Evolutionary conservation across 2,329 filamentous ascomycete genomes (phyloP).

Genomic region (Sclerotinia sclerotiorum): DNA sequence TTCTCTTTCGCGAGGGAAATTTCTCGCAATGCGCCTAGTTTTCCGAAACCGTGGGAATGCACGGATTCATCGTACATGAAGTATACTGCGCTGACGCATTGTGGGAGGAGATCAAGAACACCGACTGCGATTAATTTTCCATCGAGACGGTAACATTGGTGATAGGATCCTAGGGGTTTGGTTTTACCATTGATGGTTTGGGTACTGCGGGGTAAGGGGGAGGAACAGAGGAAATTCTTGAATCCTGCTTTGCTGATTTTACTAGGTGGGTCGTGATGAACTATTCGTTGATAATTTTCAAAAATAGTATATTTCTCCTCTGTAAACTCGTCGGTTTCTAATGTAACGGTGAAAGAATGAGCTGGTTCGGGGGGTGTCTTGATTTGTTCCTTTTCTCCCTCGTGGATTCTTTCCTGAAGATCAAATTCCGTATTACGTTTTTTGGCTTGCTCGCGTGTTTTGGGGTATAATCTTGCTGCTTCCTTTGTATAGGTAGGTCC

Average conservation of each 20-base stretch:
- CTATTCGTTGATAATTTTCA: conserved; percentile 70
- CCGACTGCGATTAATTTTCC: conserved; percentile 73
- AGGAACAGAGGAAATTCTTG: conserved; percentile 70
- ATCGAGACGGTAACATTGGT: conserved; percentile 80
- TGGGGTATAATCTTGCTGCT: conserved; percentile 62
- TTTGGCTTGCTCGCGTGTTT: conserved; percentile 63
- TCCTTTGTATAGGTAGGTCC: conserved; percentile 68
- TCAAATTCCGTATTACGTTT: conserved; percentile 67
- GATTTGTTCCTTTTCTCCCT: conserved; percentile 52
- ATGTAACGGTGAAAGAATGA: conserved; percentile 65
- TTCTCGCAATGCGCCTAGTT: conserved; percentile 72
- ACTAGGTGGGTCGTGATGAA: conserved; percentile 65
- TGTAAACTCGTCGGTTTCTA: conserved; percentile 70
- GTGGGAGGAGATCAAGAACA: conserved; percentile 73
- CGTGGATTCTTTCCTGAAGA: conserved; percentile 65
- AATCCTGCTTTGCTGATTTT: conserved; percentile 64
- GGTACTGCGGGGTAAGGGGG: conserved; percentile 55
- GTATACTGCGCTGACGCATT: conserved; percentile 79
- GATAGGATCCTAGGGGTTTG: conserved; percentile 67
- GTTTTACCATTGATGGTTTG: conserved; percentile 52
- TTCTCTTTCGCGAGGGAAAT: conserved; percentile 67
- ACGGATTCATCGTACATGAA: conserved; percentile 79
- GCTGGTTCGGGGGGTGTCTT: conserved; percentile 62
- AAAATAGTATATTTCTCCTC: conserved; percentile 74
- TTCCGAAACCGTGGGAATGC: conserved; percentile 68